Conservation (phyloP, 106 monocot species). For the Allium fistulosum region DNA sequence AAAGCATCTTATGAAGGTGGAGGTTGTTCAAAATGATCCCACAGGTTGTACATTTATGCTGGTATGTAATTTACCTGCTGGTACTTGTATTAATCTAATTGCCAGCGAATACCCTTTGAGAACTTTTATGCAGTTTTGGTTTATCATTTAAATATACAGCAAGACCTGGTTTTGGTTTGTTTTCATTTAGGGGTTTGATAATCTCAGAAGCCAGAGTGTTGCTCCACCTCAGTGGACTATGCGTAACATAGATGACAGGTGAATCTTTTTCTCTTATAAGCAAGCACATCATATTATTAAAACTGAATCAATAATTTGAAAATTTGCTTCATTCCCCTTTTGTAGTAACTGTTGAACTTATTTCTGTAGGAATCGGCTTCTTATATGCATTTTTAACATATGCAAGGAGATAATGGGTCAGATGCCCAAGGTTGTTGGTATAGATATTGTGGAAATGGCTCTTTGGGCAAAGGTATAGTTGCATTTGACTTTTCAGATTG, state of each 20-base stretch:
- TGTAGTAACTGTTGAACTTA: not conserved
- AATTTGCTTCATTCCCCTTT: too few species aligned
- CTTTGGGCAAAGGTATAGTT: constrained; percentile 92
- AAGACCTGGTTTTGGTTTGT: not conserved
- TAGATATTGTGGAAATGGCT: constrained; percentile 99
- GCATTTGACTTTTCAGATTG: not conserved
- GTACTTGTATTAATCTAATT: constrained; percentile 1
- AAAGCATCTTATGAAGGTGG: constrained; percentile 91
- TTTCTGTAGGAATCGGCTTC: constrained; percentile 65
- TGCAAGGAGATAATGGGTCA: constrained; percentile 80
- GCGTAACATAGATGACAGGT: constrained; percentile 97
- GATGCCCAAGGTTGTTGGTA: constrained; percentile 90
- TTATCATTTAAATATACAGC: constrained; percentile 1
- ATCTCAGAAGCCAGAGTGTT: constrained; percentile 92
- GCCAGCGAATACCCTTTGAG: not conserved
- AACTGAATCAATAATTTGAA: too few species aligned
- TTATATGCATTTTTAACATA: constrained; percentile 76
- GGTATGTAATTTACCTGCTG: constrained; percentile 29
- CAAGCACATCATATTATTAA: too few species aligned
- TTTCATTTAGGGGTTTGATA: constrained; percentile 85
- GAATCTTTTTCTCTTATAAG: not conserved
- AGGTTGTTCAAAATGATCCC: constrained; percentile 91
- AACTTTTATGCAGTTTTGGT: not conserved
- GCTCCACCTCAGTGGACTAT: constrained; percentile 95
- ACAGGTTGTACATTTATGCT: constrained; percentile 92